phyloP scores from a whole-genome alignment of 208 protist species.

The Trypanosoma theileri region DNA sequence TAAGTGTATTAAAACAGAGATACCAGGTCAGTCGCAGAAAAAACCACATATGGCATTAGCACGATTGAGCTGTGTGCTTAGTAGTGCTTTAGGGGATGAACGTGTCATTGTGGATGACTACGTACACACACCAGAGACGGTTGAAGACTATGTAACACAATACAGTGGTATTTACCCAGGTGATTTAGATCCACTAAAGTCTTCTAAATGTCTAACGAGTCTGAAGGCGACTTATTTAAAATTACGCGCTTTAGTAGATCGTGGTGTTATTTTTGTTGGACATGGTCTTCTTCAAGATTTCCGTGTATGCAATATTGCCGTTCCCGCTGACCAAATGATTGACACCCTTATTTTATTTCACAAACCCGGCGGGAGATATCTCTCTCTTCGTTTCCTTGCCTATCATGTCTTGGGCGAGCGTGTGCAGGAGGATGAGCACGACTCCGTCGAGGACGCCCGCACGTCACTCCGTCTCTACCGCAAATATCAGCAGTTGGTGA shows the following conservation, averaged over 20 bases:
- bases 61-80: conserved; percentile 87
- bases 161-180: conserved; percentile 95
- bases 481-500: conserved; percentile 75
- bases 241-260: conserved; percentile 92
- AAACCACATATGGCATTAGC: conserved; percentile 87
- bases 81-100: conserved; percentile 77
- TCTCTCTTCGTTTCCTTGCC: conserved; percentile 94
- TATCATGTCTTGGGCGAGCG: conserved; percentile 92
- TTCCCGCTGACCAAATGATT: conserved; percentile 95
- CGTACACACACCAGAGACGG: conserved; percentile 83
- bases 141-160: conserved; percentile 91
- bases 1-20: conserved; percentile 38
- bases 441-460: conserved; percentile 95
- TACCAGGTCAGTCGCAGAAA: conserved; percentile 40
- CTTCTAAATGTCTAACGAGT: conserved; percentile 90
- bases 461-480: conserved; percentile 93
- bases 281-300: conserved; percentile 97
- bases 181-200: conserved; percentile 92
- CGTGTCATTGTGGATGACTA: conserved; percentile 90
- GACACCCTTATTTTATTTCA: conserved; percentile 97
- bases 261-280: conserved; percentile 93
- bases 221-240: conserved; percentile 95
- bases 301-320: conserved; percentile 95
- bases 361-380: conserved; percentile 81
- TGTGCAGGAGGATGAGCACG: conserved; percentile 95